These are phyloP conservation scores for Lagenidium sp. DNA, from an alignment of 352 stramenopile species.

Conservation along the genomic window DNA sequence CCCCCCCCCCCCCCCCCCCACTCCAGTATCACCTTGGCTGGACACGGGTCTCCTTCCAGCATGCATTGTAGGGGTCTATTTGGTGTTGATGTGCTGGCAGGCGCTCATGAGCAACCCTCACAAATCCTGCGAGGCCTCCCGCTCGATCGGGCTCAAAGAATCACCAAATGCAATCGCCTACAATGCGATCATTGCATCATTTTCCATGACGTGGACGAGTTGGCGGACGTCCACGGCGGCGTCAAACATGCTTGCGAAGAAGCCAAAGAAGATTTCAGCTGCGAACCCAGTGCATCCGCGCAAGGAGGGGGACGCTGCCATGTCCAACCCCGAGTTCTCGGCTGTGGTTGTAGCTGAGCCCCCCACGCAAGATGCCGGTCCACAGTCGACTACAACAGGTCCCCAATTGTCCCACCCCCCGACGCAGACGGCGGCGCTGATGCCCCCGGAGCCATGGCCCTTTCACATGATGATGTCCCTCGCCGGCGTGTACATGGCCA, in stretches of 20 bases:
- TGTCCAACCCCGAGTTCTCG: slow-evolving; percentile 7
- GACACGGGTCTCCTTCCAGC: slow-evolving; percentile 67
- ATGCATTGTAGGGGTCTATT: slow-evolving; percentile 58
- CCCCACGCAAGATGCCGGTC: too few relatives aligned
- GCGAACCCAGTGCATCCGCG: slow-evolving; percentile 5
- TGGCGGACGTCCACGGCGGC: slow-evolving; percentile 60
- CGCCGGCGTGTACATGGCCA: slow-evolving; percentile 90
- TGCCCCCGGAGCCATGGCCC: slow-evolving; percentile 82
- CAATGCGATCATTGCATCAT: slow-evolving; percentile 47
- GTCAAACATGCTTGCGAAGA: slow-evolving; percentile 56
- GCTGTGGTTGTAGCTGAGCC: slow-evolving; percentile 49
- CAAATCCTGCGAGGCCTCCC: slow-evolving; percentile 29
- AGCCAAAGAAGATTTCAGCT: slow-evolving; percentile 17
- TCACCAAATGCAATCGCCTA: slow-evolving; percentile 4
- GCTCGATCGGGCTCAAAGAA: not conserved
- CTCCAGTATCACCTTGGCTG: slow-evolving; percentile 55
- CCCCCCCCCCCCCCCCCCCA: not conserved
- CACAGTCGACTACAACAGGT: slow-evolving; percentile 5
- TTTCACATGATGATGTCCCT: slow-evolving; percentile 91
- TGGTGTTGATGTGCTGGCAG: slow-evolving; percentile 75
- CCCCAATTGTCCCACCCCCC: not conserved
- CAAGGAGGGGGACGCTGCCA: not conserved
- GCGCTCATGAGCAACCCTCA: slow-evolving; percentile 47
- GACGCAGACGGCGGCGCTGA: slow-evolving; percentile 1
- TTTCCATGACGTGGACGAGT: slow-evolving; percentile 59